A percentile compares a stretch with the other conserved stretches of the same genome.
Conservation (phyloP, 106 monocot species). For the Triglochin maritima region DNA sequence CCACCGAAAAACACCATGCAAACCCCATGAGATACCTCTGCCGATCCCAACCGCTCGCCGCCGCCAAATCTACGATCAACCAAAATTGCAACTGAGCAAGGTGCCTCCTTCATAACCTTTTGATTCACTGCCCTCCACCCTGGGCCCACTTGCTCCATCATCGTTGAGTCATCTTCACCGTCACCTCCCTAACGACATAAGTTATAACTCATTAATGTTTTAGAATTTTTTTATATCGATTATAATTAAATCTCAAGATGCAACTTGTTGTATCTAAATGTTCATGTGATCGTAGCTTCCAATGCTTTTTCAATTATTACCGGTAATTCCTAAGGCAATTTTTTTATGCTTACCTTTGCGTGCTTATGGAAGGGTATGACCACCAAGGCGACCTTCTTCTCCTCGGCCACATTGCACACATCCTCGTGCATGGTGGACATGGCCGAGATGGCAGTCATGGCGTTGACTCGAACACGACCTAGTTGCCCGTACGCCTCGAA, state of each 20-base stretch:
- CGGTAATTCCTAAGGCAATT: too few species aligned
- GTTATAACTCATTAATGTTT: too few species aligned
- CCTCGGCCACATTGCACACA: constrained; percentile 27
- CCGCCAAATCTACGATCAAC: constrained; percentile 57
- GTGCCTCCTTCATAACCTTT: constrained; percentile 40
- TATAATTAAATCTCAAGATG: too few species aligned
- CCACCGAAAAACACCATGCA: constrained; percentile 83
- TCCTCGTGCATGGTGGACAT: constrained; percentile 38
- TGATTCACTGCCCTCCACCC: constrained; percentile 54
- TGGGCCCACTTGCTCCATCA: constrained; percentile 36
- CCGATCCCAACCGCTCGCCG: constrained; percentile 29
- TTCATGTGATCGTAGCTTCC: too few species aligned
- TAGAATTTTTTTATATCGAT: too few species aligned
- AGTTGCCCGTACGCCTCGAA: constrained; percentile 50
- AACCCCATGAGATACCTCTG: constrained; percentile 40
- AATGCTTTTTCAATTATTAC: too few species aligned
- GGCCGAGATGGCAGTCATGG: constrained; percentile 56
- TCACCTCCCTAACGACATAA: not conserved
- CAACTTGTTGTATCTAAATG: too few species aligned
- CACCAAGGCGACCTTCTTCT: constrained; percentile 18
- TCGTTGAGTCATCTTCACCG: constrained; percentile 1
- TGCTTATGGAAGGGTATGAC: constrained; percentile 42
- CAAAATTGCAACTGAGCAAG: constrained; percentile 64
- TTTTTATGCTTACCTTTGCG: not conserved
- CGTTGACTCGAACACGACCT: constrained; percentile 24